These are phyloP conservation scores for Hymenoscyphus repandus DNA, from an alignment of 2,329 filamentous ascomycete species.

Conservation along the genomic window DNA sequence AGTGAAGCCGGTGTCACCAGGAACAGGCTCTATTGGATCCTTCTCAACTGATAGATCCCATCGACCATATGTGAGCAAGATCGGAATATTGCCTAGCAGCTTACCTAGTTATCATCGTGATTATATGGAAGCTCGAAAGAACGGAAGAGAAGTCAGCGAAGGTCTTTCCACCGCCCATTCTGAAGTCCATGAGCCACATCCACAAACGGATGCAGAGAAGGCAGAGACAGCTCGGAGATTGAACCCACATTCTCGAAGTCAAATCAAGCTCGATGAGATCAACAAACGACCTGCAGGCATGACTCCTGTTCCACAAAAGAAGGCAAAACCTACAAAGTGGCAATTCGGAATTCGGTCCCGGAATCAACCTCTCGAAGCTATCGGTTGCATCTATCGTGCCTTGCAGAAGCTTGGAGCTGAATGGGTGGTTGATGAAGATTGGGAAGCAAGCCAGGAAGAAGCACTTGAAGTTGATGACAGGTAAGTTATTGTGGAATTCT, in stretches of 20 bases:
- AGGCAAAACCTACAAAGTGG: slow-evolving; percentile 81
- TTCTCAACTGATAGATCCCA: slow-evolving; percentile 24
- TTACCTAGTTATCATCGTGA: slow-evolving; percentile 86
- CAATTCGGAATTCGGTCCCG: slow-evolving; percentile 95
- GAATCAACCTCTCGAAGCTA: slow-evolving; percentile 89
- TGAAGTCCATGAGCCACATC: slow-evolving; percentile 30
- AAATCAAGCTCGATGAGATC: slow-evolving; percentile 62
- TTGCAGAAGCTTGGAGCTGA: slow-evolving; percentile 81
- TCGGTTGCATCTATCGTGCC: slow-evolving; percentile 92
- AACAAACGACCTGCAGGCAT: slow-evolving; percentile 55
- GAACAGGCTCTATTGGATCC: slow-evolving; percentile 27
- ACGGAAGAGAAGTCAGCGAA: slow-evolving; percentile 42
- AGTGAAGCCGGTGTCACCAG: slow-evolving; percentile 28
- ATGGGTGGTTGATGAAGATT: slow-evolving; percentile 69
- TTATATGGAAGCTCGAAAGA: slow-evolving; percentile 70
- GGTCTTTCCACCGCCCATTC: slow-evolving; percentile 36
- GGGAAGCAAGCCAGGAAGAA: slow-evolving; percentile 34
- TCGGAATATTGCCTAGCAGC: slow-evolving; percentile 87
- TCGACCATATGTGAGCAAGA: slow-evolving; percentile 59
- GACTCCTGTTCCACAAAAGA: slow-evolving; percentile 63
- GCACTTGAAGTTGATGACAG: slow-evolving; percentile 35
- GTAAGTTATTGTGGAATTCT: slow-evolving; percentile 18
- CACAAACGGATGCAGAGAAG: slow-evolving; percentile 65
- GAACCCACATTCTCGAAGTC: slow-evolving; percentile 76
- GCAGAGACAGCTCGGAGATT: slow-evolving; percentile 75